Percentiles rank a stretch among this genome's conserved stretches.
Evolutionary conservation across 2,329 filamentous ascomycete species (phyloP).

Genomic region (Sporothrix pseudoabietina): DNA sequence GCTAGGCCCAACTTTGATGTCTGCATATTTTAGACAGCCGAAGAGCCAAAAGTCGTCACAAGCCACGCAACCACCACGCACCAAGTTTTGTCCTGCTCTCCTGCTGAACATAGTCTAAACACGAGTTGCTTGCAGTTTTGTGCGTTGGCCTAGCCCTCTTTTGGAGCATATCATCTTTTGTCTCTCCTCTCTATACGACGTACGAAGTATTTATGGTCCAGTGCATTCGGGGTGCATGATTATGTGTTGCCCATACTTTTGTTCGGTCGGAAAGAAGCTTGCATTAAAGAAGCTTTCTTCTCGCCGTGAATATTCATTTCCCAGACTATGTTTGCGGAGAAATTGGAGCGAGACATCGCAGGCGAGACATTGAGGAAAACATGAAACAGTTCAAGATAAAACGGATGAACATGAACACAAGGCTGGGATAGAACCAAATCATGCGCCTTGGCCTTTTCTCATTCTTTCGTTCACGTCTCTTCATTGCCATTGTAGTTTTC

Average conservation of each 20-base stretch:
- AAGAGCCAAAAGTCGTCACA: neutral
- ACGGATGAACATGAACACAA: neutral
- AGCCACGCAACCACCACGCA: neutral
- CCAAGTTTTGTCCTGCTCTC: neutral
- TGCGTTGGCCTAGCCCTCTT: neutral
- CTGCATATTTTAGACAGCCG: neutral
- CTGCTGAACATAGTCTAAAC: neutral
- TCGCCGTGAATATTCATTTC: neutral
- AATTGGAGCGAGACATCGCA: neutral
- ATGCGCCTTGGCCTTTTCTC: neutral
- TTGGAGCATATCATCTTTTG: neutral
- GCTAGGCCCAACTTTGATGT: neutral
- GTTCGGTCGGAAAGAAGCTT: neutral
- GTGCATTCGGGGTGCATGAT: neutral
- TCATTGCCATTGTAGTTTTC: neutral
- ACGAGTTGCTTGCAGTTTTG: slow-evolving; percentile 2
- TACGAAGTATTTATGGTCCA: neutral
- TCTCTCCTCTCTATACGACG: too few species aligned
- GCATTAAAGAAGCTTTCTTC: neutral
- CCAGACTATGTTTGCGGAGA: neutral
- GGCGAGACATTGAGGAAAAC: neutral
- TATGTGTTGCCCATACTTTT: neutral
- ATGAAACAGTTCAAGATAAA: neutral
- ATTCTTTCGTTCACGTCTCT: neutral
- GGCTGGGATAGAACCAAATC: neutral